Base-by-base conservation (phyloP, 2,329 filamentous ascomycete genomes). In the Celoporthe dispersa region DNA sequence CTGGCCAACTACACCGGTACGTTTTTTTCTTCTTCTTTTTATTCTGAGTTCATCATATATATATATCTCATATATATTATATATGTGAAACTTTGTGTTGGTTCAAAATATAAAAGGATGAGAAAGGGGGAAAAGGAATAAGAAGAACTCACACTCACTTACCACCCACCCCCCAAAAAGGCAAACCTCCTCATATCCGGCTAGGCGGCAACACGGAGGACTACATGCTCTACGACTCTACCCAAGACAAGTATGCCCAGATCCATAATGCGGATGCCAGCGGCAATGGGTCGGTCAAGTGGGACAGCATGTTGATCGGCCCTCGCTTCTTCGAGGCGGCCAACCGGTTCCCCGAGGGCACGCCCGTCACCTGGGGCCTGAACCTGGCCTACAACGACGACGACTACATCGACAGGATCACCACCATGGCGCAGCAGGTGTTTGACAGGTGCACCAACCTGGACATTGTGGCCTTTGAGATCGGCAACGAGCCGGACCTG, bases 181-280 rank as follows among this genome's bases (percentile, higher is more conserved):
- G 84, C 64, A 80, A 80, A 44, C 84, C 84, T 11, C 80, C 83
- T 1, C 82, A 85, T 74, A 80, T 86, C 44, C 81, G 84, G 6
- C 73, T 86, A 9, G 84, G 84, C 68, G 84, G 84, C 67, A 86
- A 86, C 75, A 85, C 84, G 2, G 80, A 81, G 71, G 84, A 86
- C 72, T 84, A 85, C 75, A 83, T 85, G 79, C 73, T 85, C 41
- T 86, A 78, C 73, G 76, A 82, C 67, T 68, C 75, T 16, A 75
- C 74, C 62, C 80, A 82, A 69, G 70, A 75, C 37, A 71, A 78
- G 25, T 83, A 80, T 73, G 73, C 72, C 25, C 80, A 82, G 78
- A 74, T 77, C 57, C 73, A 74, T 35, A 84, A 86, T 71, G 73
- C 75, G 1, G 71, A 80, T 65, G 77, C 81, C 1, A 75, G 74